Evolutionary conservation across 257 asterid species (phyloP).

Genomic region (Fraxinus americana): DNA sequence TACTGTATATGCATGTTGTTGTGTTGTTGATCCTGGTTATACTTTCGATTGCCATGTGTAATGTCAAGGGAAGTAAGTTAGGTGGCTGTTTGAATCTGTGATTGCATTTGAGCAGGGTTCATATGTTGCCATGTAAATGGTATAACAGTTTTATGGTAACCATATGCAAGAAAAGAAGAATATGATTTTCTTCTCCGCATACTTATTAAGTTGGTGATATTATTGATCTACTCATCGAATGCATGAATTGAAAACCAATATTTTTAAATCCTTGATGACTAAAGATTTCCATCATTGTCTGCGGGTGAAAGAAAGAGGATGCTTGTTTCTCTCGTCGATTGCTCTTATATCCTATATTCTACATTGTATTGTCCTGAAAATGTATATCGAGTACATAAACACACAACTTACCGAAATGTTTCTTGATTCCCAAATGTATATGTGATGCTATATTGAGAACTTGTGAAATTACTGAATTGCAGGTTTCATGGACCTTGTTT

Average conservation of each 20-base stretch:
- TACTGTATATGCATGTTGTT: neutral
- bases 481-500: constrained; percentile 85
- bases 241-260: neutral
- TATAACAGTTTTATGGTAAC: neutral
- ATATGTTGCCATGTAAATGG: neutral
- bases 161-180: neutral
- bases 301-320: neutral
- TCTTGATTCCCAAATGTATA: neutral
- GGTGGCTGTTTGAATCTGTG: neutral
- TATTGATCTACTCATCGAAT: neutral
- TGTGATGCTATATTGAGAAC: constrained; percentile 17
- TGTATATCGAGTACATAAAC: neutral
- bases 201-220: constrained; percentile 3
- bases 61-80: neutral
- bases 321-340: neutral
- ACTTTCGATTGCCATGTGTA: constrained; percentile 8
- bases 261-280: neutral
- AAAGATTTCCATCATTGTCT: neutral
- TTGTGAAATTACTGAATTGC: constrained; percentile 30
- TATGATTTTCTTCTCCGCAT: neutral
- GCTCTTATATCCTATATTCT: neutral
- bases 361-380: neutral
- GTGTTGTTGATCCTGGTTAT: neutral
- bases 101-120: neutral
- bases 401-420: constrained; percentile 7